Conservation (phyloP, 2,329 filamentous ascomycete species). For the Dactylella cylindrospora region DNA sequence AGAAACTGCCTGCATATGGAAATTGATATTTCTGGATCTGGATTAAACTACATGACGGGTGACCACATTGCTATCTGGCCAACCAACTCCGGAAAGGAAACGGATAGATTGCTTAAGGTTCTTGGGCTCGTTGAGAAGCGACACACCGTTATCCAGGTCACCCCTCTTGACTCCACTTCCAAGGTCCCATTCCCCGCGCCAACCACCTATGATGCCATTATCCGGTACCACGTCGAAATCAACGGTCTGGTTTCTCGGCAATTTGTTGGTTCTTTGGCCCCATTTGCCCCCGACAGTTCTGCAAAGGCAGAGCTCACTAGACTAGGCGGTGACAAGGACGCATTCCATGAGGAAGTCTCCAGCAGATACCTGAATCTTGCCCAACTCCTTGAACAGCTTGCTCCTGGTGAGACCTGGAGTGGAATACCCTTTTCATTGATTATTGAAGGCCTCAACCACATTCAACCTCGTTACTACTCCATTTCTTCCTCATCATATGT, state of each 20-base stretch:
- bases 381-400: conserved; percentile 73
- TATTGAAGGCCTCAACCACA: conserved; percentile 89
- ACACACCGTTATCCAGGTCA: conserved; percentile 80
- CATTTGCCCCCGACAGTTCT: conserved; percentile 82
- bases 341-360: conserved; percentile 84
- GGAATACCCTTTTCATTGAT: conserved; percentile 90
- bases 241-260: conserved; percentile 94
- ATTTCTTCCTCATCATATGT: conserved; percentile 96
- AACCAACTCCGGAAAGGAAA: conserved; percentile 87
- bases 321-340: conserved; percentile 89
- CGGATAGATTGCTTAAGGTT: conserved; percentile 81
- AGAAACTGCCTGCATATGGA: conserved; percentile 97
- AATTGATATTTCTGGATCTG: conserved; percentile 84
- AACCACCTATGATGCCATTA: conserved; percentile 90
- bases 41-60: conserved; percentile 89
- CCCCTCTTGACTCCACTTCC: conserved; percentile 87
- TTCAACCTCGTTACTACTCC: conserved; percentile 98
- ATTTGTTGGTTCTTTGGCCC: conserved; percentile 80
- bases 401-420: conserved; percentile 74
- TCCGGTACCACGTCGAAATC: conserved; percentile 96
- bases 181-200: conserved; percentile 97
- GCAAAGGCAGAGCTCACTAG: conserved; percentile 85
- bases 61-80: conserved; percentile 98
- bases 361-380: conserved; percentile 85
- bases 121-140: conserved; percentile 75